phyloP scores from a whole-genome alignment of 176 grass and related monocot genomes.

The Echinochloa phyllopogon region DNA sequence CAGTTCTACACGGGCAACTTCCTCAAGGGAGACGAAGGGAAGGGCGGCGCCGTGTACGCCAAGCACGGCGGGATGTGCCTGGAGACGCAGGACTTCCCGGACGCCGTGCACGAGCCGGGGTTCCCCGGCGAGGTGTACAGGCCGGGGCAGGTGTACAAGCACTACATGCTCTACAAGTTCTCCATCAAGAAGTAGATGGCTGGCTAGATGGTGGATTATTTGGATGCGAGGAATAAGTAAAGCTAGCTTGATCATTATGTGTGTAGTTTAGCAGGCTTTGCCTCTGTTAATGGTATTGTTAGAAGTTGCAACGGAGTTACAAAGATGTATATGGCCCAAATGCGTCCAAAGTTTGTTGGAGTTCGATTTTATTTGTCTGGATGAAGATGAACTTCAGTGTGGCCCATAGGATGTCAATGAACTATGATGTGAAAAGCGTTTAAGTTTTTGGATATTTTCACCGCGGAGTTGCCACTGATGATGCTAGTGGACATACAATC shows the following conservation, averaged over 20 bases:
- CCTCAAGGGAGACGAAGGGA: constrained; percentile 65
- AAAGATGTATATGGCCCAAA: neutral
- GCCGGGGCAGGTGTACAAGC: constrained; percentile 66
- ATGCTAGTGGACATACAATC: too few relatives aligned
- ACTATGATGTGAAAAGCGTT: too few relatives aligned
- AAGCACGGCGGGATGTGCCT: constrained; percentile 68
- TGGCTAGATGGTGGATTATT: too few relatives aligned
- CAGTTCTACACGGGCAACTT: constrained; percentile 84
- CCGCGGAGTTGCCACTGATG: too few relatives aligned
- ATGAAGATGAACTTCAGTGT: neutral
- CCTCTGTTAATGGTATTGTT: neutral
- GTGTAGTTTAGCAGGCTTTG: neutral
- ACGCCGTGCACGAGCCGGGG: constrained; percentile 65
- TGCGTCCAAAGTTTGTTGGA: neutral
- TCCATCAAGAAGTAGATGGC: constrained; percentile 36
- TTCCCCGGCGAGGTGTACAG: constrained; percentile 75
- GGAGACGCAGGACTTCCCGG: constrained; percentile 78
- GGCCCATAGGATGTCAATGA: too few relatives aligned
- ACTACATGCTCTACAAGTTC: constrained; percentile 93
- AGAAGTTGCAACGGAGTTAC: neutral
- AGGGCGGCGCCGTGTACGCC: constrained; percentile 61
- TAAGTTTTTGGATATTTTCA: too few relatives aligned
- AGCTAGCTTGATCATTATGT: neutral
- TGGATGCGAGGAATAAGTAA: neutral
- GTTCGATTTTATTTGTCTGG: neutral